phyloP scores from a whole-genome alignment of 2,329 filamentous ascomycete genomes.

The Botrytis squamosa region DNA sequence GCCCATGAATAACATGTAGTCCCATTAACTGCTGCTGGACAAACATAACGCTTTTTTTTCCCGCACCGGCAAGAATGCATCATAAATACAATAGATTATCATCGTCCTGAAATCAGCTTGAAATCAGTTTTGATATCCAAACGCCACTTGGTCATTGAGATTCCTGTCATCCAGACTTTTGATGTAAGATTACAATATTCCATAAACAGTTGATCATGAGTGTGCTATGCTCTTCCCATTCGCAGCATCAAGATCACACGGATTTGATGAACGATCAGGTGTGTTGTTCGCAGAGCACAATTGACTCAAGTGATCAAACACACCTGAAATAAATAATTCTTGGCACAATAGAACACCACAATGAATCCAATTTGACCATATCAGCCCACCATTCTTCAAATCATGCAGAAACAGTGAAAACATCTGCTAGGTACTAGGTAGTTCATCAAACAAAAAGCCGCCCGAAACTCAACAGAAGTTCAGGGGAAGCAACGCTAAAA shows the following conservation, averaged over 20 bases:
- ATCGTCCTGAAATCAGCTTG: accelerated
- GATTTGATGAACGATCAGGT: background rate
- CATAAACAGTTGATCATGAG: no score
- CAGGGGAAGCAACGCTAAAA: background rate
- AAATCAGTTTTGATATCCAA: background rate
- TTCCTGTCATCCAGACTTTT: background rate
- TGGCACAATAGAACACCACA: no score
- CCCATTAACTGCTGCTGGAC: no score
- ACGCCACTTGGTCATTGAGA: background rate
- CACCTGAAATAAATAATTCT: background rate
- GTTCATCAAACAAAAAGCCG: background rate
- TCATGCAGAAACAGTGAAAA: background rate
- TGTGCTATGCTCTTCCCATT: background rate
- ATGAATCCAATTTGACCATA: background rate
- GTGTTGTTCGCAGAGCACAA: background rate
- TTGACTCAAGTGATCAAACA: background rate
- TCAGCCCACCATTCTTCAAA: accelerated
- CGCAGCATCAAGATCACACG: background rate
- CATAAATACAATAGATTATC: background rate
- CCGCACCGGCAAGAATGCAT: no score
- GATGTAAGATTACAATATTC: accelerated
- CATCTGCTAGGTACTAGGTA: accelerated
- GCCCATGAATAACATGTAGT: background rate
- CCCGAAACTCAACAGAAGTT: background rate
- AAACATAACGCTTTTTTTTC: background rate